Conservation (phyloP, 306 rosid genomes). For the Dryas alaskensis region DNA sequence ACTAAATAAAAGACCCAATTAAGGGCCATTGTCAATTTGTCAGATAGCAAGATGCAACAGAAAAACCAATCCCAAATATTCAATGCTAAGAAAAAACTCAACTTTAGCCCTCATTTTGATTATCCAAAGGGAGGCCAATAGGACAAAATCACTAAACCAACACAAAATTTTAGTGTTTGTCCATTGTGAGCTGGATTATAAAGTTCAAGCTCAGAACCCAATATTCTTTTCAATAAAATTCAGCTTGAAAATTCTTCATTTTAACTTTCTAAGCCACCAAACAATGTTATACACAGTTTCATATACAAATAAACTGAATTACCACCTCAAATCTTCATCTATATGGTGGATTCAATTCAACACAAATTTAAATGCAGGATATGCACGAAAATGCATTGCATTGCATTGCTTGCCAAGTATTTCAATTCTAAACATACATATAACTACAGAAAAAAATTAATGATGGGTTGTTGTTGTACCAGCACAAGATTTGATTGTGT, state of each 20-base stretch:
- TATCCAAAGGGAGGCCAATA: background rate
- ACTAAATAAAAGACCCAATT: background rate
- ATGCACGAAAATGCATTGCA: background rate
- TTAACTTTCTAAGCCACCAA: background rate
- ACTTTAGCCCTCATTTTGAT: background rate
- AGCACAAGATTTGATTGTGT: conserved; percentile 77
- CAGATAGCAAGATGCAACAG: background rate
- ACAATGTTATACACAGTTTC: background rate
- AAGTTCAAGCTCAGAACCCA: background rate
- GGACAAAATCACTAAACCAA: too few relatives aligned
- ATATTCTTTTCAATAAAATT: background rate
- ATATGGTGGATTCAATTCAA: background rate
- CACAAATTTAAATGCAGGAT: background rate
- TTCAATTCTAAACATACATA: background rate
- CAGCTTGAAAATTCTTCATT: background rate
- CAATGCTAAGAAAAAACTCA: background rate
- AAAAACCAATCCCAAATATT: background rate
- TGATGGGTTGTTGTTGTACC: conserved; percentile 30
- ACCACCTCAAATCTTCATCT: background rate
- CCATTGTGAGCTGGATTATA: conserved; percentile 3
- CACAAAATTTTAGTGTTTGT: background rate
- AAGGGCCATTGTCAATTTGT: background rate
- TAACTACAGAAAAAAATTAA: background rate
- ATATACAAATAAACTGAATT: background rate
- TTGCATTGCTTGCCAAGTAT: background rate